Base-by-base conservation (phyloP, 1,139 yeast species). In the Sugiyamaella pinicola region DNA sequence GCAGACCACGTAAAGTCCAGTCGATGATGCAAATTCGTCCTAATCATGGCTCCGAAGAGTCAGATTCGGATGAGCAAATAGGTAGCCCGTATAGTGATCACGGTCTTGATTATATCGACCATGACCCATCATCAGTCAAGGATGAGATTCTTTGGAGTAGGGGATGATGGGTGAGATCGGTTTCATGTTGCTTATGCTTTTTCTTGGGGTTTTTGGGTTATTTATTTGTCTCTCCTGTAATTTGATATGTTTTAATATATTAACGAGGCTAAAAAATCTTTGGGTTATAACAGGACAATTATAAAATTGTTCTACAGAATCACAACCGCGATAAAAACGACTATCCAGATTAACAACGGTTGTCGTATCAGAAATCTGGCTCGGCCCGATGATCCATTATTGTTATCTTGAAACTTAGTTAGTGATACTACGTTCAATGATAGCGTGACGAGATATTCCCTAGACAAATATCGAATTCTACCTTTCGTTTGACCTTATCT, bases 1-100 rank as follows among this genome's bases (percentile, higher is more conserved):
- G 69, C 2, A 59, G 69, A 18, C 69, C 69, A 13, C 55, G 64
- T 40, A 65, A 65, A 47, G 54, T 46, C 28, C 51, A 42, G 19
- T 53, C 55, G 6, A 53, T 53, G 55, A 49, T 53, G 31, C 53
- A 49, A 19, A 34, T 53, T 19, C 53, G 55, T 12, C 46, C 38
- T 18, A 38, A 24, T 24, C 24, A 34, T 24, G 26, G 52, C 21
- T 47, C 57, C n/a, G 54, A 56, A 13, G 65, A 59, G n/a, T 58
- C 60, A 4, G 64, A 62, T 29, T 51, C 57, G 33, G 64, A 59
- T 10, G 47, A 48, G n/a, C 55, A 46, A 31, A 47, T 55, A 17
- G 56, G 57, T 9, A 57, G 60, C 15, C 57, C 57, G 2, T 54
- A 26, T 17, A 47, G 52, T 24, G 57, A 54, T 26, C 54, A 51